These are phyloP conservation scores for Ascosphaera apis DNA, from an alignment of 2,329 filamentous ascomycete genomes.

Conservation along the genomic window DNA sequence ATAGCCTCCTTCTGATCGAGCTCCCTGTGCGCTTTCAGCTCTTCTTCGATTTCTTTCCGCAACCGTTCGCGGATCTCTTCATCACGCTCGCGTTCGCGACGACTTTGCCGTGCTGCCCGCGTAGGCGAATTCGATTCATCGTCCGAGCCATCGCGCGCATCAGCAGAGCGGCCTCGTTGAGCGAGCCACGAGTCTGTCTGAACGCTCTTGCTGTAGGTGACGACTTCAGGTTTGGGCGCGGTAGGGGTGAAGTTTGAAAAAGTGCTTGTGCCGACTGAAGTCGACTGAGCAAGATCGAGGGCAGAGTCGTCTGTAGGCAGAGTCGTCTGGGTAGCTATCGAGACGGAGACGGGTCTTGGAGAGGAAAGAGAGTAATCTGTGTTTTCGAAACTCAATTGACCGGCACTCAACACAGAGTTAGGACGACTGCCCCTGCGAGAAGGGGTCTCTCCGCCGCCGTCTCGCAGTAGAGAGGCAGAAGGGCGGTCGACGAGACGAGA, in stretches of 20 bases:
- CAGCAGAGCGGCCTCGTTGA: constrained; percentile 28
- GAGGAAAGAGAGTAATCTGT: constrained; percentile 17
- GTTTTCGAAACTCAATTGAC: constrained; percentile 54
- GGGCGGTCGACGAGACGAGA: constrained; percentile 60
- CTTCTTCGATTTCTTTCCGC: constrained; percentile 76
- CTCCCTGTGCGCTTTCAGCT: constrained; percentile 48
- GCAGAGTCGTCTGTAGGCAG: constrained; percentile 53
- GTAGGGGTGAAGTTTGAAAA: too few relatives aligned
- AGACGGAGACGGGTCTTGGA: constrained; percentile 19
- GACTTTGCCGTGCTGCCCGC: constrained; percentile 34
- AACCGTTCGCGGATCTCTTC: constrained; percentile 74
- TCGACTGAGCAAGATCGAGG: constrained; percentile 58
- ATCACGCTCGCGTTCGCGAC: constrained; percentile 58
- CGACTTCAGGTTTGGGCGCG: constrained; percentile 42
- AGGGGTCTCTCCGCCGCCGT: constrained; percentile 21
- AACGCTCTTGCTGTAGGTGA: constrained; percentile 92
- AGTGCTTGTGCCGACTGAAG: too few relatives aligned
- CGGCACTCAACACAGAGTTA: constrained; percentile 64
- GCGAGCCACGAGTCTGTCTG: constrained; percentile 59
- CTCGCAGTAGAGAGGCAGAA: constrained; percentile 41
- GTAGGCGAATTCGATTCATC: constrained; percentile 34
- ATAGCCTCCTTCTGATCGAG: constrained; percentile 14
- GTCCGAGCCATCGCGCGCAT: constrained; percentile 37
- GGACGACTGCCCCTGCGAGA: constrained; percentile 43
- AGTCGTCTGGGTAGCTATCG: constrained; percentile 35